phyloP scores from a whole-genome alignment of 257 asterid genomes.

The Solanum rostratum region DNA sequence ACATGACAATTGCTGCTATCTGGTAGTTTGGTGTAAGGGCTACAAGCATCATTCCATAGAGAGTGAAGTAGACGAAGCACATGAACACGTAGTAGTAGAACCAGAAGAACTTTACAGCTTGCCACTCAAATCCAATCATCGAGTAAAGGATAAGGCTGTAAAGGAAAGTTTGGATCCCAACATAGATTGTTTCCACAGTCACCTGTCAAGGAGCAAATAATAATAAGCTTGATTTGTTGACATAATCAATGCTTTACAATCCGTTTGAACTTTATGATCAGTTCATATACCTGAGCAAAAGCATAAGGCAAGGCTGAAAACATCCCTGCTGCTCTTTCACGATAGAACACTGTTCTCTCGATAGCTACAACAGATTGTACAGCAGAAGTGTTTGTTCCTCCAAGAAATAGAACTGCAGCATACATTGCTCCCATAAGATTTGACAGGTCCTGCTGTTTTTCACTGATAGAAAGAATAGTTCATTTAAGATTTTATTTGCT shows the following conservation, averaged over 20 bases:
- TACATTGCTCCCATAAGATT: slow-evolving; percentile 65
- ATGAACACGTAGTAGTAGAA: slow-evolving; percentile 23
- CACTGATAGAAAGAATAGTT: slow-evolving; percentile 12
- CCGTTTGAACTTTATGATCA: not conserved
- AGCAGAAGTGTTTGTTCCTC: slow-evolving; percentile 56
- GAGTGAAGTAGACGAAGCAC: slow-evolving; percentile 30
- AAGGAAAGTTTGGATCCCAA: slow-evolving; percentile 21
- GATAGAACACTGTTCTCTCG: slow-evolving; percentile 54
- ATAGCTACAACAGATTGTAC: slow-evolving; percentile 64
- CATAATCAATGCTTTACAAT: not conserved
- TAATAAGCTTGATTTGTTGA: not conserved
- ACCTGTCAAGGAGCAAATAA: slow-evolving; percentile 18
- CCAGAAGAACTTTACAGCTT: slow-evolving; percentile 49
- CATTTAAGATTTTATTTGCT: not conserved
- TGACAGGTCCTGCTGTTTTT: slow-evolving; percentile 44
- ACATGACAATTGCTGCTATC: slow-evolving; percentile 54
- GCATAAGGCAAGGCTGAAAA: slow-evolving; percentile 60
- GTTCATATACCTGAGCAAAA: slow-evolving; percentile 48
- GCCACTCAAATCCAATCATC: slow-evolving; percentile 26
- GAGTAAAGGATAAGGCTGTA: slow-evolving; percentile 25
- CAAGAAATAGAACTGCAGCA: slow-evolving; percentile 58
- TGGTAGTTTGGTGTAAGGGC: slow-evolving; percentile 68
- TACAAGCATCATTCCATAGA: slow-evolving; percentile 37
- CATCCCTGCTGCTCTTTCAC: slow-evolving; percentile 67
- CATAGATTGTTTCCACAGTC: slow-evolving; percentile 44